Conservation (phyloP, 225 moss, liverwort and hornwort species). For the Polytrichum commune region DNA sequence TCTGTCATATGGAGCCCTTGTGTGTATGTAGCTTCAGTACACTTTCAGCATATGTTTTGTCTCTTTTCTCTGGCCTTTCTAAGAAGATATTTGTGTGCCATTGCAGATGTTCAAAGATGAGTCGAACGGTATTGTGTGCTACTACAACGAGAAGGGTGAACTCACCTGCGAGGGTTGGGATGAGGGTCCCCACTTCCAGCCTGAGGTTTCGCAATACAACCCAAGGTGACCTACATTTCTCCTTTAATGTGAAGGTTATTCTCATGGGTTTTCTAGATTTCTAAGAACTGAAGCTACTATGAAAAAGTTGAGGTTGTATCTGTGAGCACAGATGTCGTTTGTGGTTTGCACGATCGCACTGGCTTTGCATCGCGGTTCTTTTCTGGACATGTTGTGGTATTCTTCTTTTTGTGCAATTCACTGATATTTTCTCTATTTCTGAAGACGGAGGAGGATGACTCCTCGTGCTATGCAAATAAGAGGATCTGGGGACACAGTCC, state of each 20-base stretch:
- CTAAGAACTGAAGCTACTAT: no score
- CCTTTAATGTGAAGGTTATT: no score
- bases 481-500: slow-evolving; percentile 31
- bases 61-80: neutral
- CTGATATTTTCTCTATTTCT: neutral
- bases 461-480: slow-evolving; percentile 35
- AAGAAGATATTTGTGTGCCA: neutral
- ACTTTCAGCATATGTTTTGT: neutral
- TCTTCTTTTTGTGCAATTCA: neutral
- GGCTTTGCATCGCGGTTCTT: neutral
- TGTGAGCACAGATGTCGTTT: neutral
- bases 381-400: neutral
- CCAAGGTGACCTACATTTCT: neutral
- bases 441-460: slow-evolving; percentile 28
- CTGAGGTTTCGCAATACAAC: slow-evolving; percentile 36
- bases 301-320: neutral
- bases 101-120: slow-evolving; percentile 27
- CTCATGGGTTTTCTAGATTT: no score
- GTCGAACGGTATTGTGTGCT: slow-evolving; percentile 43
- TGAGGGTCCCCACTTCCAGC: slow-evolving; percentile 52
- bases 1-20: neutral
- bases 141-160: slow-evolving; percentile 30
- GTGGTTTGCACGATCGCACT: neutral
- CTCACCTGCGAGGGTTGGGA: slow-evolving; percentile 54
- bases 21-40: neutral